Percentiles rank a stretch among this genome's conserved stretches.
Evolutionary conservation across 495 filamentous ascomycete genomes (phyloP).

Genomic region (Talaromyces thailandensis): DNA sequence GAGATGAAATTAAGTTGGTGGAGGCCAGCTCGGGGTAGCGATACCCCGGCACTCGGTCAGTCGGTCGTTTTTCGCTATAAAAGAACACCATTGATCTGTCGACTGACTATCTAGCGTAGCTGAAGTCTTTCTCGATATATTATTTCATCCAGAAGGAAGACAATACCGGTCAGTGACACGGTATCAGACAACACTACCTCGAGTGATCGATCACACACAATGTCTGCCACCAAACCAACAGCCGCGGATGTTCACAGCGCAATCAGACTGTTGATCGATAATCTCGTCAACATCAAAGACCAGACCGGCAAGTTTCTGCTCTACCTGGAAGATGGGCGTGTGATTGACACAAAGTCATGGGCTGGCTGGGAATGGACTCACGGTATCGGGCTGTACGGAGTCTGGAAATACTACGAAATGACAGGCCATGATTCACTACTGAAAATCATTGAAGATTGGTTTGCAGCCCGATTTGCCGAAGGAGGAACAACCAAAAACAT

Average conservation of each 20-base stretch:
- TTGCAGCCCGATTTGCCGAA: constrained; percentile 49
- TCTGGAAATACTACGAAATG: constrained; percentile 66
- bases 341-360: constrained; percentile 76
- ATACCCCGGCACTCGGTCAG: neutral
- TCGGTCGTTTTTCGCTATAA: neutral
- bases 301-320: constrained; percentile 60
- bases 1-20: neutral
- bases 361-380: constrained; percentile 76
- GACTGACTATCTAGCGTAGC: neutral
- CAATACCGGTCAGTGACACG: neutral
- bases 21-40: neutral
- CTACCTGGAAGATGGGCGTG: constrained; percentile 53
- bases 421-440: constrained; percentile 44
- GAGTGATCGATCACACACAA: constrained; percentile 3
- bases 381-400: constrained; percentile 67
- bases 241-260: constrained; percentile 39
- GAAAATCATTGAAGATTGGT: constrained; percentile 59
- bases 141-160: neutral
- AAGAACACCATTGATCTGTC: neutral
- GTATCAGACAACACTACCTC: neutral
- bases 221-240: constrained; percentile 12
- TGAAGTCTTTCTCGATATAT: neutral
- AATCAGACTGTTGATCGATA: constrained; percentile 54
- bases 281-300: constrained; percentile 63
- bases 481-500: constrained; percentile 72